phyloP scores from a whole-genome alignment of 1,284 basidiomycete species.

The Uromyces viciae-fabae region DNA sequence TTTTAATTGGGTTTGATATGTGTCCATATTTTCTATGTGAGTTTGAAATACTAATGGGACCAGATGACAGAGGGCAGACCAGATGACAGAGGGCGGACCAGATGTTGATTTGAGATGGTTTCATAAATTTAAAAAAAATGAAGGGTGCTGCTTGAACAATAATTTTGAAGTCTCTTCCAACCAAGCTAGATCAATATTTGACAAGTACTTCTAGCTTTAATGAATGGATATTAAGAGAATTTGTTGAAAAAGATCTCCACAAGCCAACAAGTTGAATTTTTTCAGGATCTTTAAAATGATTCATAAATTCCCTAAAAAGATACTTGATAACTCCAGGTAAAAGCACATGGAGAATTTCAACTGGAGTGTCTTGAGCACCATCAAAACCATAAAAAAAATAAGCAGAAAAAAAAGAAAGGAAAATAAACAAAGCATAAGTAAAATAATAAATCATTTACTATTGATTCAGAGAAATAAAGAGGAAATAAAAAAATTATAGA shows the following conservation, averaged over 20 bases:
- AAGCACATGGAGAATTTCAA: conserved; percentile 56
- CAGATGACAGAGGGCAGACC: conserved; percentile 54
- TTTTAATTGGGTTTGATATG: conserved; percentile 51
- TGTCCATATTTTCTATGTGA: conserved; percentile 53
- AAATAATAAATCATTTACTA: too few relatives aligned
- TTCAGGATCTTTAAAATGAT: conserved; percentile 45
- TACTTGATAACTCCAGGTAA: conserved; percentile 57
- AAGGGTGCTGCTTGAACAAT: neutral
- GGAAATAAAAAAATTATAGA: neutral
- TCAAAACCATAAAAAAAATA: conserved; percentile 51
- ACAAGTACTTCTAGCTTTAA: conserved; percentile 48
- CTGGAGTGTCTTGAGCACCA: conserved; percentile 54
- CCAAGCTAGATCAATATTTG: conserved; percentile 45
- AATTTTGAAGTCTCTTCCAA: conserved; percentile 4
- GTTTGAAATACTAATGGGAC: conserved; percentile 56
- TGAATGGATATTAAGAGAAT: conserved; percentile 49
- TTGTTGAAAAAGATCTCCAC: conserved; percentile 46
- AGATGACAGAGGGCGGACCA: conserved; percentile 47
- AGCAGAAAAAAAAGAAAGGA: too few relatives aligned
- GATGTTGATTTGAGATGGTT: neutral
- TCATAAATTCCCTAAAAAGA: conserved; percentile 56
- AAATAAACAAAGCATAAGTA: too few relatives aligned
- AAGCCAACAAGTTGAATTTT: conserved; percentile 50
- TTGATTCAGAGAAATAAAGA: neutral
- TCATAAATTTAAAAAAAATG: conserved; percentile 1